phyloP scores from a whole-genome alignment of 2,329 filamentous ascomycete genomes.

The Dothiorella sarmentorum region DNA sequence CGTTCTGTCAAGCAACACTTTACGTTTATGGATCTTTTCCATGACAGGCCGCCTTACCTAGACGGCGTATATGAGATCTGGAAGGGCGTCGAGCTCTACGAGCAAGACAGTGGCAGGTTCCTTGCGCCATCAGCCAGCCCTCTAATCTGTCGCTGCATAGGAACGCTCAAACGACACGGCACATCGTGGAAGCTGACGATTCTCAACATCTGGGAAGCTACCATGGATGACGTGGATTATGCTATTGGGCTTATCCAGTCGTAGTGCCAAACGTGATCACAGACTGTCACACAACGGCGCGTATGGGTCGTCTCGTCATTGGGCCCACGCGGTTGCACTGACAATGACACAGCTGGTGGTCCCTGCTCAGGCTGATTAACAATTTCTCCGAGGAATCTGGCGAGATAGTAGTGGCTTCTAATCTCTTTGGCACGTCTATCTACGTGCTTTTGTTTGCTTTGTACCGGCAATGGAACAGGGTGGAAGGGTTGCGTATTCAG shows the following conservation, averaged over 20 bases:
- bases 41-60: slow-evolving; percentile 55
- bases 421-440: background rate
- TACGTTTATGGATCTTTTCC: slow-evolving; percentile 61
- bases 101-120: slow-evolving; percentile 42
- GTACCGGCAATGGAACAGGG: background rate
- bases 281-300: background rate
- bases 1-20: slow-evolving; percentile 55
- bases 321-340: slow-evolving; percentile 5
- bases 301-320: slow-evolving; percentile 8
- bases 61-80: slow-evolving; percentile 47
- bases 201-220: slow-evolving; percentile 51
- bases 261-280: background rate
- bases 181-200: slow-evolving; percentile 46
- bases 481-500: background rate
- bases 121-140: slow-evolving; percentile 32
- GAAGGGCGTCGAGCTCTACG: slow-evolving; percentile 44
- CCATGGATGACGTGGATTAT: slow-evolving; percentile 53
- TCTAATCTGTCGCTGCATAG: slow-evolving; percentile 48
- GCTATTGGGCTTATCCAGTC: slow-evolving; percentile 42
- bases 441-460: background rate
- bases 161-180: slow-evolving; percentile 45
- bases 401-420: background rate
- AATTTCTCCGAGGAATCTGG: slow-evolving; percentile 4
- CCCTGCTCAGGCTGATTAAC: background rate
- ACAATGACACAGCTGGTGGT: background rate